Evolutionary conservation across 2,329 filamentous ascomycete species (phyloP).

Genomic region (Aspergillus fijiensis): DNA sequence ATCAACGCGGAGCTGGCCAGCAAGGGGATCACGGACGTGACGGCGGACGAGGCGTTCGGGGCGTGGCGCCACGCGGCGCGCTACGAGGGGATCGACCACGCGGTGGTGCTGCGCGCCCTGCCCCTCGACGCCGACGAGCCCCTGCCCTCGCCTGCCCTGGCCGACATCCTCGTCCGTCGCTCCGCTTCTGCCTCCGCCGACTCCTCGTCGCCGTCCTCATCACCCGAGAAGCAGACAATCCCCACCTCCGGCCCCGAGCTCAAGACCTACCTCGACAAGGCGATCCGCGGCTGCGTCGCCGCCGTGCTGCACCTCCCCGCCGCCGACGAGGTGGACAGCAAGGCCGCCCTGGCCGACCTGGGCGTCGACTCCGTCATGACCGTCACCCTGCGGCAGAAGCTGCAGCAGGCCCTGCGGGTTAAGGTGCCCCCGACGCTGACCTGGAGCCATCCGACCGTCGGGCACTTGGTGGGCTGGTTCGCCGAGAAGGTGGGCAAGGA

Average conservation of each 20-base stretch:
- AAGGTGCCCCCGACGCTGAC: slow-evolving; percentile 43
- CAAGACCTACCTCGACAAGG: slow-evolving; percentile 11
- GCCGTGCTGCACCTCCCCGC: slow-evolving; percentile 32
- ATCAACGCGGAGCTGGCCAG: slow-evolving; percentile 42
- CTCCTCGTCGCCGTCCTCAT: not conserved
- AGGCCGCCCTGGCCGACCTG: slow-evolving; percentile 37
- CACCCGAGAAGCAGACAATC: not conserved
- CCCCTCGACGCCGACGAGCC: slow-evolving; percentile 35
- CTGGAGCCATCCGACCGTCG: slow-evolving; percentile 45
- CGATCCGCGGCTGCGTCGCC: slow-evolving; percentile 37
- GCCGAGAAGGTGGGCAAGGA: not conserved
- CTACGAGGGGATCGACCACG: slow-evolving; percentile 38
- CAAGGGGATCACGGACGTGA: slow-evolving; percentile 47
- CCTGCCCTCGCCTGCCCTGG: slow-evolving; percentile 13
- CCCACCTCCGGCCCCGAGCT: slow-evolving; percentile 3
- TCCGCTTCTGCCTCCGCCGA: not conserved
- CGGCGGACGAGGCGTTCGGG: slow-evolving; percentile 42
- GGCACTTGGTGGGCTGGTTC: slow-evolving; percentile 28
- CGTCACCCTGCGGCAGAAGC: slow-evolving; percentile 34
- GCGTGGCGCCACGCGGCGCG: slow-evolving; percentile 43
- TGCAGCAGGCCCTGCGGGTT: slow-evolving; percentile 36
- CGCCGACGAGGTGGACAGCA: slow-evolving; percentile 33
- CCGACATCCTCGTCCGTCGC: slow-evolving; percentile 13
- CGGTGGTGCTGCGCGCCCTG: slow-evolving; percentile 37
- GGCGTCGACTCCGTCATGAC: slow-evolving; percentile 46